Base-by-base conservation (phyloP, 1,284 basidiomycete species). In the Moesziomyces sp. region DNA sequence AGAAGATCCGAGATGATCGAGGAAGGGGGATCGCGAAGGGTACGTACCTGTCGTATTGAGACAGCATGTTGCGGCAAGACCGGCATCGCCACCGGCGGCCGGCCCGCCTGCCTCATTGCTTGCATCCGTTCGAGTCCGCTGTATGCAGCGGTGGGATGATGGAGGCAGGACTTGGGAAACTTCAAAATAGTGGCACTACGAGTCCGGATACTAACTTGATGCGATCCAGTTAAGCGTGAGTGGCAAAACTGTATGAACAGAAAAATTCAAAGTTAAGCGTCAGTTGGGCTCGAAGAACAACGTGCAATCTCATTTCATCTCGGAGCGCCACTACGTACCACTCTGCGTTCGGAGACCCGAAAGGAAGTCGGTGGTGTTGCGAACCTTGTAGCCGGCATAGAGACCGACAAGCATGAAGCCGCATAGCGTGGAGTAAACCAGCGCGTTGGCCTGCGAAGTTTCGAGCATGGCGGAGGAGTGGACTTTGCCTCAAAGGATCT, bases 211-310 rank as follows among this genome's bases (percentile, higher is more conserved):
- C 82, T 78, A 77, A 84, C 82, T 83, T 65, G 80, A 81, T 49
- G 82, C 78, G 69, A 84, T 78, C 82, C 82, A 84, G 59, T 84
- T 84, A 53, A 84, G 70, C 46, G 79, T 68, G 38, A 84, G 70
- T 10, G 80, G 82, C 42, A 81, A 74, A 46, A 76, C 81, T 80
- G 65, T 28, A 47, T 21, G 45, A 47, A 40, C 21, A 18, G 28
- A 23, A 23, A 23, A n/a, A 21, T 18, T 24, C 30, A 18, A 19
- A 14, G 10, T 13, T 9, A 38, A 6, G 19, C 16, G 48, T 42
- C 30, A 52, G 47, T 26, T 14, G 13, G 48, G 16, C 38, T 7
- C 30, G 2, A 40, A 14, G 38, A 40, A 40, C 5, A 6, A 18
- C 38, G 7, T 18, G 18, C 18, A 6, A 40, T 6, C 1, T 16